These are phyloP conservation scores for Scutellaria galericulata DNA, from an alignment of 257 asterid species.

Conservation along the genomic window DNA sequence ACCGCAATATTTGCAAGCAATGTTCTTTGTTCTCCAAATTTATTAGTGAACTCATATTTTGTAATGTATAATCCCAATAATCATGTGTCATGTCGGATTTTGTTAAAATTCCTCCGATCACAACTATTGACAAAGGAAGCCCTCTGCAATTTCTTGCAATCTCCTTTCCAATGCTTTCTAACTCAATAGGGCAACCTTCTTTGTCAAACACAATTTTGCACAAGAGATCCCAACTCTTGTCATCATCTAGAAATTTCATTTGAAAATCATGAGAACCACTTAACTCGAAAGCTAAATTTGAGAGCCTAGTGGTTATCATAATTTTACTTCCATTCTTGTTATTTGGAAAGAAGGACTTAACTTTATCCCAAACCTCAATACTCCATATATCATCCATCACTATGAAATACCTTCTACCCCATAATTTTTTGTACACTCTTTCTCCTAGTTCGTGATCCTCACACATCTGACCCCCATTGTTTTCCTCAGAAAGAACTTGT, in stretches of 20 bases:
- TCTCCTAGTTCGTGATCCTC: not conserved
- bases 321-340: not conserved
- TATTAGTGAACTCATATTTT: not conserved
- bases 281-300: not conserved
- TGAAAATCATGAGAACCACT: not conserved
- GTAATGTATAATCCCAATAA: not conserved
- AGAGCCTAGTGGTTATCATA: not conserved
- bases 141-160: conserved; percentile 29
- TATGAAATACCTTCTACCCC: conserved; percentile 8
- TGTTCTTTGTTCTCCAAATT: not conserved
- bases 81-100: not conserved
- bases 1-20: not conserved
- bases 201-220: not conserved
- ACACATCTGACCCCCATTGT: not conserved
- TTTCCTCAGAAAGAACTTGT: not conserved
- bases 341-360: not conserved
- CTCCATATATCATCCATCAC: conserved; percentile 14
- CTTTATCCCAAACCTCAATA: not conserved
- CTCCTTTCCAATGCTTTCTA: not conserved
- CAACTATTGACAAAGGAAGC: conserved; percentile 30
- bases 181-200: not conserved
- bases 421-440: not conserved
- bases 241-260: conserved; percentile 9
- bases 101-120: conserved; percentile 17
- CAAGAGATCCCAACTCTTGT: conserved; percentile 13